phyloP scores from a whole-genome alignment of 2,329 filamentous ascomycete species.

The Monilinia polystroma region DNA sequence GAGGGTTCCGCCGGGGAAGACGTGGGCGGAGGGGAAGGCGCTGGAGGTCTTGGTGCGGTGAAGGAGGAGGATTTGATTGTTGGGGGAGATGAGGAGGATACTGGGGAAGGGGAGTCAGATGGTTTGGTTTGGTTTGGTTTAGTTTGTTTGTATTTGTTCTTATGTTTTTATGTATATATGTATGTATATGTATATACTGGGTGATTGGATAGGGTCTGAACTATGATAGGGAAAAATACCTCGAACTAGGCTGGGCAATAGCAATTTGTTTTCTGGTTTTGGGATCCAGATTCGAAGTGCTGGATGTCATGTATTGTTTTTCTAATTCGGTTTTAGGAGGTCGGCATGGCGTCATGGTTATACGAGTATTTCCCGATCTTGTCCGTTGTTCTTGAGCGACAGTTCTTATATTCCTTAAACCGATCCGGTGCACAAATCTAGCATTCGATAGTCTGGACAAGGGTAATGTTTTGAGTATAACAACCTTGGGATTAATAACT shows the following conservation, averaged over 20 bases:
- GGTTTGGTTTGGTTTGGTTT: too few relatives aligned
- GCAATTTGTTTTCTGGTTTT: slow-evolving; percentile 35
- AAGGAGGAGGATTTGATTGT: slow-evolving; percentile 83
- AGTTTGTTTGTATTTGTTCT: too few relatives aligned
- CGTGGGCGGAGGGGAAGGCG: slow-evolving; percentile 87
- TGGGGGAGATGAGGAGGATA: slow-evolving; percentile 78
- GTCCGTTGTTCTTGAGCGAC: too few relatives aligned
- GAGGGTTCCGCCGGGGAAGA: slow-evolving; percentile 90
- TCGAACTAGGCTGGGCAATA: slow-evolving; percentile 64
- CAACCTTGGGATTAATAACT: background rate
- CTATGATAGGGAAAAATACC: slow-evolving; percentile 42
- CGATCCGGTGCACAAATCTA: background rate
- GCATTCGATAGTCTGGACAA: background rate
- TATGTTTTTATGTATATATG: too few relatives aligned
- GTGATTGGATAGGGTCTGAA: too few relatives aligned
- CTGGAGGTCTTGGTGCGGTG: slow-evolving; percentile 80
- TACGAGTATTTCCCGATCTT: background rate
- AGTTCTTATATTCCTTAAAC: too few relatives aligned
- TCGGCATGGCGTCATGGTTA: slow-evolving; percentile 19
- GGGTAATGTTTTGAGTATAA: background rate
- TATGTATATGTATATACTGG: too few relatives aligned
- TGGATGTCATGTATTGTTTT: slow-evolving; percentile 39
- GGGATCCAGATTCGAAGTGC: slow-evolving; percentile 15
- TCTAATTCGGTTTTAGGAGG: slow-evolving; percentile 26
- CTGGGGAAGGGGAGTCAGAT: slow-evolving; percentile 45